Base-by-base conservation (phyloP, 371 early-diverging fungal species). In the Mortierella sp. region DNA sequence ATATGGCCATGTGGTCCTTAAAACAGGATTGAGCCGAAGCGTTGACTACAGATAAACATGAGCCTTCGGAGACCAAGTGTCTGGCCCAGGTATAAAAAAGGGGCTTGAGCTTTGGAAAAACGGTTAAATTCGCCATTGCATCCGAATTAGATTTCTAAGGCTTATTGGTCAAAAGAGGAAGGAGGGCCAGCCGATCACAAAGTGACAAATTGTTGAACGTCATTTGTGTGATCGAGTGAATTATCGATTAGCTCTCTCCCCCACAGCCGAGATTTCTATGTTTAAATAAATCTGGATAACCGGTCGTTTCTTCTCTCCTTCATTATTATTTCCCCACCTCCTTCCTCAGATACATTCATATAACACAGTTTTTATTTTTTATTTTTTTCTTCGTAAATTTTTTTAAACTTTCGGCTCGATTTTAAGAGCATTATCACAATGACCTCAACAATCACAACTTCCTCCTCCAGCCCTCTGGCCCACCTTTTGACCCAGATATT, bases 401-500 rank as follows among this genome's bases (percentile, higher is more conserved):
- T 47, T 17, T 47, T 47, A 19, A 8, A 42, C 32, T 47, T 19
- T 56, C 56, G 62, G 62, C 62, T 49, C 62, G 62, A 43, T 47
- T 29, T 56, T 45, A 45, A 8, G 19, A 34, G 47, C 3, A 61
- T 26, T 31, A 56, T 23, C 23, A 53, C 23, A 34, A 49, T 63
- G 32, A 15, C 22, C 45, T 37, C 68, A 2, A 8, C 34, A 23
- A 31, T 49, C 22, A 29, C 47, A 3, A 59, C 31, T 8, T 19
- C n/a, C 66, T 28, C 47, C 42, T 47, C 40, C 3, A 49, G 37
- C 35, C 40, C 51, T 8, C 40, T 73, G 12, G 28, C 58, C 45
- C 35, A 29, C n/a, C 8, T 63, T 66, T 29, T 70, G 54, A 76
- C 72, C 19, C 32, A 57, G 57, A 26, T 53, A 28, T 28, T 23